Evolutionary conservation across 768 basidiomycete genomes (phyloP).

Genomic region (Ephemerocybe angulata): DNA sequence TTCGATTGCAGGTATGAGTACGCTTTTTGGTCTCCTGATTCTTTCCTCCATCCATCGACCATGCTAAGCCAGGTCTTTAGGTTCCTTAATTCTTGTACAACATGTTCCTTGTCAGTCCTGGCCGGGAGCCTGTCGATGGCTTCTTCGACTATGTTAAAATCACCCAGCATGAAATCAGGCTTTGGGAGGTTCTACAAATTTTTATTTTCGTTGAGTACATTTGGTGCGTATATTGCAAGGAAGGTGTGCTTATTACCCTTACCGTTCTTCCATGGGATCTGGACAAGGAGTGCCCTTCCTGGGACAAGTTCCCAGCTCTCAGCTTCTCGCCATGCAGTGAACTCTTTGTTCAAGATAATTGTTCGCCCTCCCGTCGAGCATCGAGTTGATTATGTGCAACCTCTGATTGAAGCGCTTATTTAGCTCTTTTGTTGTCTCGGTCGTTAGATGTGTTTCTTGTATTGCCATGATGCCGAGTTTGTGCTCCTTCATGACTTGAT

Average conservation of each 20-base stretch:
- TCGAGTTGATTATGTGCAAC: constrained; percentile 13
- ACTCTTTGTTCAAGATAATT: constrained; percentile 28
- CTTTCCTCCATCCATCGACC: constrained; percentile 29
- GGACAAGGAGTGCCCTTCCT: constrained; percentile 21
- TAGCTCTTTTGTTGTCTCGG: background rate
- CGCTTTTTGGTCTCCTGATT: constrained; percentile 13
- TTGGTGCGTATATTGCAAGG: constrained; percentile 34
- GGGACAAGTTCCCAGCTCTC: constrained; percentile 17
- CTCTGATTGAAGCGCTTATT: background rate
- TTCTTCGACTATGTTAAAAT: constrained; percentile 42
- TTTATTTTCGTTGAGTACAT: constrained; percentile 19
- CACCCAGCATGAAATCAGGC: constrained; percentile 35
- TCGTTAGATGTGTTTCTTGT: constrained; percentile 8
- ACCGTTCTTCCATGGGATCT: constrained; percentile 15
- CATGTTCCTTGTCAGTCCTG: background rate
- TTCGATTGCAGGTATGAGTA: constrained; percentile 26
- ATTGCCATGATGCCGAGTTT: constrained; percentile 3
- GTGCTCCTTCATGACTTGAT: constrained; percentile 2
- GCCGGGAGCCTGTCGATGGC: constrained; percentile 32
- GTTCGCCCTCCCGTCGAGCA: constrained; percentile 18
- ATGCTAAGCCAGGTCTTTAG: constrained; percentile 20
- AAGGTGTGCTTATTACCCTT: constrained; percentile 14
- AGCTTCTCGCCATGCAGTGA: constrained; percentile 13
- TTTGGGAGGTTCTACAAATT: constrained; percentile 23
- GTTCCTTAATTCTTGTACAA: constrained; percentile 12